Evolutionary conservation across 345 rosid genomes (phyloP), one percentile per base, ranked within the genome.

Genomic region (Ceriops tagal): DNA sequence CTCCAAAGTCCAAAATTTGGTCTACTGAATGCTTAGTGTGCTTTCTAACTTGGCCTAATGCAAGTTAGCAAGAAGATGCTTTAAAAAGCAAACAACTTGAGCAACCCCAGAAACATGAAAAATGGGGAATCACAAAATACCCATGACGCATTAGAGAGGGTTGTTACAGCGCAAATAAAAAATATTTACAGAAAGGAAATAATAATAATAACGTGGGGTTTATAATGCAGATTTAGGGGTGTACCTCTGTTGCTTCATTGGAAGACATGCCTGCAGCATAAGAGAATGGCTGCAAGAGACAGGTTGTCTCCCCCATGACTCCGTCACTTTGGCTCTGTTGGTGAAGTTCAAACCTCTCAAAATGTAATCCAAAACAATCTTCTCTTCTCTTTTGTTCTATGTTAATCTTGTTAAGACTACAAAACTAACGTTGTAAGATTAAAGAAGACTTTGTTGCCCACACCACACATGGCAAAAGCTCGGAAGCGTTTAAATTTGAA

Each of bases 271-370:
- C 80, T 8, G 80, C 80, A 57, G 68, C 62, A 58, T 71, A 77
- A 34, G 80, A 77, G 69, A 77, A 77, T 19, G 76, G 80, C 22
- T 72, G 80, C 73, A 77, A 67, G 69, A 67, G 76, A 67, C 76
- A 77, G 47, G 73, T 71, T 32, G 72, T 61, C 58, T 71, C 76
- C 58, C 76, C 80, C 80, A 77, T 76, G 58, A 32, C 6, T 3
- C 59, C 10, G 59, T 24, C 31, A 8, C 18, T 56, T 27, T 56
- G 59, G 28, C 19, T 10, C 31, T 47, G 64, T 21, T 28, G 1
- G n/a, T 15, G 34, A 22, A 16, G 15, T 22, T 22, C n/a, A 21
- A 21, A 56, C 75, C 49, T 64, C 37, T 64, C 37, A 27, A 57
- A 68, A 32, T 34, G 49, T 43, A 43, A 51, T 67, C 64, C 58